Percentiles rank a stretch among this genome's conserved stretches.
Evolutionary conservation across 202 grass and related monocot genomes (phyloP).

Genomic region (Saccharum hybrid): DNA sequence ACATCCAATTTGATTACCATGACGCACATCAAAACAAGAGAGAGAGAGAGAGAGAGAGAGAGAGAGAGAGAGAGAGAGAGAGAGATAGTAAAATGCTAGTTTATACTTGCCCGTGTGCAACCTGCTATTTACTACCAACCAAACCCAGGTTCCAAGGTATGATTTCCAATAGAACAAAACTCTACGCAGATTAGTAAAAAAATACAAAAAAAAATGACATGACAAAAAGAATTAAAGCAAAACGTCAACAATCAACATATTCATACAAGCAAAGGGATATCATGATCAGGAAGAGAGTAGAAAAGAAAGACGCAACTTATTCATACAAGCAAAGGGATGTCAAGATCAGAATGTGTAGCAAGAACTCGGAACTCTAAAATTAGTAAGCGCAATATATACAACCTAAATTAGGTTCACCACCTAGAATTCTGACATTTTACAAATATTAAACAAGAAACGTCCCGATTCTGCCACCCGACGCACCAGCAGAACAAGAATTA

Average conservation of each 20-base stretch:
- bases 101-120: background rate
- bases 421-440: conserved; percentile 13
- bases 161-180: conserved; percentile 1
- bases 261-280: background rate
- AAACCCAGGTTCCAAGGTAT: background rate
- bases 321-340: conserved; percentile 13
- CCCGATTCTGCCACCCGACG: background rate
- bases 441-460: background rate
- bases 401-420: background rate
- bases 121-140: background rate
- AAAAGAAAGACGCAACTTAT: background rate
- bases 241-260: background rate
- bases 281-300: background rate
- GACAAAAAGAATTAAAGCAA: background rate
- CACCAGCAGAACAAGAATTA: background rate
- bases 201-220: background rate
- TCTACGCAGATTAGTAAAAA: background rate
- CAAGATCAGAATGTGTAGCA: conserved; percentile 10
- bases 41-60: conserved; percentile 4
- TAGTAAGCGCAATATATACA: background rate
- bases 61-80: background rate
- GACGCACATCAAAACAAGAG: background rate
- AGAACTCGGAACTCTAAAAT: background rate
- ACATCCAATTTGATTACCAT: background rate
- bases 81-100: background rate